Percentiles rank a stretch among this genome's conserved stretches.
Evolutionary conservation across 495 filamentous ascomycete genomes (phyloP).

Genomic region (Daldinia loculata): DNA sequence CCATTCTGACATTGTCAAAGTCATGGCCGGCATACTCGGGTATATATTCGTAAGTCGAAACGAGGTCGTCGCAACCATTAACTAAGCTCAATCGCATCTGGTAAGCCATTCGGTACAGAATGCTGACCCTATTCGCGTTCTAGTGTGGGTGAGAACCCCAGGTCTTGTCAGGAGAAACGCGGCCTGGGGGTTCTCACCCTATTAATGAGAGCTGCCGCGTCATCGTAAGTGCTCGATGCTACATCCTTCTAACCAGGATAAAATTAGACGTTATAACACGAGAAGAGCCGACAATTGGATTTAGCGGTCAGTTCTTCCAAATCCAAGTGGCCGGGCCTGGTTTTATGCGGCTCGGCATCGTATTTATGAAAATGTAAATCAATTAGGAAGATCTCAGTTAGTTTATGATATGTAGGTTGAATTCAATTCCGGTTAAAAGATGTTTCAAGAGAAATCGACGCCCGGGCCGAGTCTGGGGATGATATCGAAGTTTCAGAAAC

Average conservation of each 20-base stretch:
- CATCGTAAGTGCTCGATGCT: constrained; percentile 28
- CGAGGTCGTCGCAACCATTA: not conserved
- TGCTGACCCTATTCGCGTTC: not conserved
- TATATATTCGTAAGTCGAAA: not conserved
- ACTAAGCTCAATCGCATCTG: not conserved
- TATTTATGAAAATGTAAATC: not conserved
- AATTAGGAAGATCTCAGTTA: not conserved
- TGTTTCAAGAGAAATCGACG: constrained; percentile 28
- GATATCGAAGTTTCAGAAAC: constrained; percentile 34
- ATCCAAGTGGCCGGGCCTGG: not conserved
- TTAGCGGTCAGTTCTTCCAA: constrained; percentile 7
- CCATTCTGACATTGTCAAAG: not conserved
- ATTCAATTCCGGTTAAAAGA: constrained; percentile 6
- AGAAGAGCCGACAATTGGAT: not conserved
- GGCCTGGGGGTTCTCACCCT: constrained; percentile 10
- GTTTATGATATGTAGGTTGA: not conserved
- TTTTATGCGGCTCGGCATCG: not conserved
- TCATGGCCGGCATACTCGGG: not conserved
- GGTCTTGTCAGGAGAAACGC: constrained; percentile 4
- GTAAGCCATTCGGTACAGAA: not conserved
- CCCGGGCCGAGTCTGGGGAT: constrained; percentile 4
- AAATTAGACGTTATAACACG: constrained; percentile 10
- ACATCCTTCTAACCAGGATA: constrained; percentile 20
- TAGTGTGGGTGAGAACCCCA: not conserved
- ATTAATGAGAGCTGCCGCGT: constrained; percentile 23